Evolutionary conservation across 768 basidiomycete genomes (phyloP), one percentile per base, ranked within the genome.

Genomic region (Gelatoporia subvermispora): DNA sequence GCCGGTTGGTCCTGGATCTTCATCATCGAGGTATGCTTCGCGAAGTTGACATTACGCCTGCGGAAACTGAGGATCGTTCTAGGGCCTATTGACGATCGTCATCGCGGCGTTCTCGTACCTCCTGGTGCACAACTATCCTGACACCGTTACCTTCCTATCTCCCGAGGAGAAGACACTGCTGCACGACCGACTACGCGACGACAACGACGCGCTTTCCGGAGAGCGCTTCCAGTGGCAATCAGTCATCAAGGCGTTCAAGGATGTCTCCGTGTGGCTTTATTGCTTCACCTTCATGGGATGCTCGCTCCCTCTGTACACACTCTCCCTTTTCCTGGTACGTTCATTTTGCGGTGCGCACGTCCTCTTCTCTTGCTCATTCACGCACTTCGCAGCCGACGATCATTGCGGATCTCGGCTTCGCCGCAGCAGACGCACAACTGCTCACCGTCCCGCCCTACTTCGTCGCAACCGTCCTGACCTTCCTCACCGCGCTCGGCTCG

Each of bases 391-490:
- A 41, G 46, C 46, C 46, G 3, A 47, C 46, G 24, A 47, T 47
- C 39, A 47, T 47, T 24, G 25, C 15, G 21, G 81, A 79, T 21
- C 84, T 86, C 47, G 84, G 84, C 1, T 76, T 78, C 58, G 61
- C 72, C 3, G 60, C 76, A 3, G 65, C 81, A 0, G 69, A 82
- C 45, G 80, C 76, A 46, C 82, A 85, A 55, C 68, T 87, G 3
- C 71, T 88, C 35, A 84, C 83, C 2, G 76, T 86, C 0, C 85
- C 85, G 2, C 82, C 83, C 8, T 86, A 85, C 55, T 61, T 82
- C 18, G 46, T 57, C 21, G 56, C 50, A 23, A 43, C 42, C 21
- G 48, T 37, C 17, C 42, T 43, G 15, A 45, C 43, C 34, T 37
- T 50, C 43, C 15, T 18, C 13, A 35, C 43, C 10, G 36, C 43